Evolutionary conservation across 805 yeast species (phyloP).

Genomic region (Ogataea ramenticola): DNA sequence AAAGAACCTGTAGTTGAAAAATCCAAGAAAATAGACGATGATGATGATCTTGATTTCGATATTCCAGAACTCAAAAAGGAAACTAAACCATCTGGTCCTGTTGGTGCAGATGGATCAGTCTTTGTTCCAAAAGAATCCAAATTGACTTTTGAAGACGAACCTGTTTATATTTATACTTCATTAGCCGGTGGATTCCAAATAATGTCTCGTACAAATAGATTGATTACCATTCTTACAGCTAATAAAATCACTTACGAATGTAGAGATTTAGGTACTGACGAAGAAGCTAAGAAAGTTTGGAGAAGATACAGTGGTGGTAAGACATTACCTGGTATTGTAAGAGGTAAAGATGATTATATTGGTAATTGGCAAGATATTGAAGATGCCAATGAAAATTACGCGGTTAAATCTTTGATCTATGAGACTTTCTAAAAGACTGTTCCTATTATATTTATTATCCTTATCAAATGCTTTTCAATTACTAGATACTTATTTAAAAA

Average conservation of each 20-base stretch:
- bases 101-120: slow-evolving; percentile 14
- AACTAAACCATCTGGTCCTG: background rate
- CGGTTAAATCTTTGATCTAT: slow-evolving; percentile 53
- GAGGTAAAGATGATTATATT: slow-evolving; percentile 73
- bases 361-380: slow-evolving; percentile 85
- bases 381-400: slow-evolving; percentile 77
- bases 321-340: slow-evolving; percentile 75
- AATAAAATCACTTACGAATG: slow-evolving; percentile 60
- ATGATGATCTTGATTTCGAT: slow-evolving; percentile 4
- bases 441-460: too few species aligned
- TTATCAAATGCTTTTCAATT: too few species aligned
- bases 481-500: background rate
- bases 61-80: slow-evolving; percentile 1
- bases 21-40: background rate
- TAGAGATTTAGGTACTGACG: slow-evolving; percentile 83
- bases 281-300: slow-evolving; percentile 81
- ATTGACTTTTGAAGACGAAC: slow-evolving; percentile 39
- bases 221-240: slow-evolving; percentile 68
- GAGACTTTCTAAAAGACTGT: slow-evolving; percentile 51
- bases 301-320: slow-evolving; percentile 65
- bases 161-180: slow-evolving; percentile 76
- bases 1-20: slow-evolving; percentile 1
- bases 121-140: slow-evolving; percentile 26
- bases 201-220: slow-evolving; percentile 66
- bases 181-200: slow-evolving; percentile 83